A percentile compares a stretch with the other conserved stretches of the same genome.
Evolutionary conservation across 2,329 filamentous ascomycete genomes (phyloP).

Genomic region (Podosphaera aphanis): DNA sequence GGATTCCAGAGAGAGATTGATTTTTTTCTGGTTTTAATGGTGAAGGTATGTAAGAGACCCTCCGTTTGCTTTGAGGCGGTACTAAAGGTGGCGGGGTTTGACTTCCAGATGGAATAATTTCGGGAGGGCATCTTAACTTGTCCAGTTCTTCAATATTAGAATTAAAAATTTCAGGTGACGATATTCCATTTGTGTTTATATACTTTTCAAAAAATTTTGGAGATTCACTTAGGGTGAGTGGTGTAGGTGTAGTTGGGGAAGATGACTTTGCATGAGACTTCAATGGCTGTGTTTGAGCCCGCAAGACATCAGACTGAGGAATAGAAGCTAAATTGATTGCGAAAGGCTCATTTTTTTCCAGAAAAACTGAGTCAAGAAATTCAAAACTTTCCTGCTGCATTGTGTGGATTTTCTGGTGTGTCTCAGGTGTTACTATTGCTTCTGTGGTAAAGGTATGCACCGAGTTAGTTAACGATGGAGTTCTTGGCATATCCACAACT

Average conservation of each 20-base stretch:
- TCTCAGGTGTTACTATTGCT: background rate
- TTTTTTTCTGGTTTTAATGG: background rate
- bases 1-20: background rate
- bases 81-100: background rate
- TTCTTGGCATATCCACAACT: background rate
- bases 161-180: background rate
- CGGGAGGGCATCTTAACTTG: background rate
- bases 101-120: background rate
- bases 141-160: background rate
- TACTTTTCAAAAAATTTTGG: background rate
- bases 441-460: background rate
- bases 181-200: background rate
- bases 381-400: background rate
- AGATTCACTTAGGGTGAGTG: background rate
- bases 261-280: background rate
- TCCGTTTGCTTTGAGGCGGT: background rate
- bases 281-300: background rate
- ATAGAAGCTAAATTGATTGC: background rate
- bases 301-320: background rate
- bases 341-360: too few relatives aligned
- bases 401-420: background rate
- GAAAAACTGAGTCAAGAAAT: background rate
- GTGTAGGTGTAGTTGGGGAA: background rate
- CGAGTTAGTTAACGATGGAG: background rate
- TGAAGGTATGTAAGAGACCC: background rate